Conservation (phyloP, 163 green algal genomes). For the Scenedesmus sp. region DNA sequence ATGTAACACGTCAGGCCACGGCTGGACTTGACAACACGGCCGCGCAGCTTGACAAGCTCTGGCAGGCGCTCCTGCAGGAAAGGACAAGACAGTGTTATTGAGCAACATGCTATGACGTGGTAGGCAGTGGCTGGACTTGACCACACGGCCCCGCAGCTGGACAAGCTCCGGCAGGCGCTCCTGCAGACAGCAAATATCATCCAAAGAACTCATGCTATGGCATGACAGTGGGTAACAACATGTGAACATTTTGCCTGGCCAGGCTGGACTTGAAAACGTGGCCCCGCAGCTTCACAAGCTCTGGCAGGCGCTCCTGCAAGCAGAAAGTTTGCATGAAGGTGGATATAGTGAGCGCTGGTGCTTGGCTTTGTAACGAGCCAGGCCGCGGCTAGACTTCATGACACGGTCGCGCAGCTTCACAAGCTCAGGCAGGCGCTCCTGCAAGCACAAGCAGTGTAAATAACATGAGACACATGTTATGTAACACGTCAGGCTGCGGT, state of each 20-base stretch:
- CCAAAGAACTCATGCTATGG: no score
- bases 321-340: no score
- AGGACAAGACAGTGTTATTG: no score
- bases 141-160: not conserved
- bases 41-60: constrained; percentile 46
- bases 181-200: no score
- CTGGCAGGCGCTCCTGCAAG: constrained; percentile 18
- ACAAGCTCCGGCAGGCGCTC: not conserved
- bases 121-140: not conserved
- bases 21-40: constrained; percentile 20
- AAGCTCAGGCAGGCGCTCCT: constrained; percentile 53
- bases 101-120: no score
- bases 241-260: no score
- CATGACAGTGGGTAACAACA: no score
- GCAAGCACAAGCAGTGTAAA: no score
- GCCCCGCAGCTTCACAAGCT: not conserved
- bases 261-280: not conserved
- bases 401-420: constrained; percentile 26
- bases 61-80: constrained; percentile 46
- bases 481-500: no score
- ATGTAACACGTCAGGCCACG: not conserved
- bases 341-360: no score
- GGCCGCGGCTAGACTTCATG: constrained; percentile 2
- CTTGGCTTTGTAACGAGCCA: not conserved
- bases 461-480: no score